Evolutionary conservation across 805 yeast species (phyloP), one percentile per base, ranked within the genome.

Genomic region (Candida caryicola): DNA sequence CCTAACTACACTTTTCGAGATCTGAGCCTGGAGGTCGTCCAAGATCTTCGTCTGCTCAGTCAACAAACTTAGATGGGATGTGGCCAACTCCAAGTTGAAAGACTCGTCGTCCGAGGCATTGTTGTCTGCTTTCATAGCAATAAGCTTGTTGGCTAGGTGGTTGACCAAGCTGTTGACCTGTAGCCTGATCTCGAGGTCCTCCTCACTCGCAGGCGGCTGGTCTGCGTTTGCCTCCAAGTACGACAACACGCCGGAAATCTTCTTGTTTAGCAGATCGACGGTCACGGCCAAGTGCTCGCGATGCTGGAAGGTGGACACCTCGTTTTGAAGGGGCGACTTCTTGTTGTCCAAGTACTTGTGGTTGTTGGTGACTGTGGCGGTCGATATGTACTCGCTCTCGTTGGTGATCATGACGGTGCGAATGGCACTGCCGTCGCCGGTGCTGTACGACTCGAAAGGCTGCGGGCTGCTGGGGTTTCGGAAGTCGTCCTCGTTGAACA

Each of bases 351-450:
- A 47, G 29, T 63, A 63, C n/a, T 52, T 36, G 28, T 48, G 51
- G 38, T 61, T 49, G 29, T 61, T 57, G 12, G 43, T 47, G 7
- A 64, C 47, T 4, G 72, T 63, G 4, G 55, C 49, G 1, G 67
- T 50, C 1, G 71, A 60, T 5, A 60, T 58, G 17, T 45, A 49
- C 36, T 68, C 73, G 3, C 61, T 49, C 23, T 60, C 64, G 21
- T 54, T 58, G 1, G 64, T 50, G 2, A 41, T 43, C 6, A 64
- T 43, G 4, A 45, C 37, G 4, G 56, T 46, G 5, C 45, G 36
- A 2, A 53, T 7, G 8, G 47, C 34, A 1, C 18, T 9, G 6
- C 6, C 14, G 7, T 10, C 23, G n/a, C 31, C 31, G 18, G 18
- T 29, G 9, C 18, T 9, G 18, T 23, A 34, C 12, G 30, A 23